Evolutionary conservation across 371 early-diverging fungal genomes (phyloP).

Genomic region (Aphelidium insulamus): DNA sequence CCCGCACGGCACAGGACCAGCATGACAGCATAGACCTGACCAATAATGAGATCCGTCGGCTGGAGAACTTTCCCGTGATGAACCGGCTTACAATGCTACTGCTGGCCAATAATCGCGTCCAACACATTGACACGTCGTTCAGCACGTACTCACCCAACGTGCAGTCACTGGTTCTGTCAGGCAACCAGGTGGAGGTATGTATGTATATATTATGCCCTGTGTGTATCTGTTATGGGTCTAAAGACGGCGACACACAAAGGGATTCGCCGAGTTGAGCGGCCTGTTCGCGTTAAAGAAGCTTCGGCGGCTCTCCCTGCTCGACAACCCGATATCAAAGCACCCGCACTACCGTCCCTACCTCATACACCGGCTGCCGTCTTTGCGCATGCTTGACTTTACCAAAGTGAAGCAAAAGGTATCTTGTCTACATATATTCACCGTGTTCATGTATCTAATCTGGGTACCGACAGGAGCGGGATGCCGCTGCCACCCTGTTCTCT

Average conservation of each 20-base stretch:
- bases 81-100: constrained; percentile 50
- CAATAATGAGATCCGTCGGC: constrained; percentile 60
- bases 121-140: constrained; percentile 38
- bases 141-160: constrained; percentile 46
- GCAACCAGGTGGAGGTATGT: too few relatives aligned
- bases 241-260: constrained; percentile 34
- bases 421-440: neutral
- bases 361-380: constrained; percentile 44
- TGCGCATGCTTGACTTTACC: constrained; percentile 67
- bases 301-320: constrained; percentile 40
- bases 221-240: too few relatives aligned
- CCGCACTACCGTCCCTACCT: constrained; percentile 58
- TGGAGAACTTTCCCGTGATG: constrained; percentile 75
- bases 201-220: too few relatives aligned
- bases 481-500: too few relatives aligned
- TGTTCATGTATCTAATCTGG: constrained; percentile 3
- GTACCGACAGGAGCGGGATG: too few relatives aligned
- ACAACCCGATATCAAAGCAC: constrained; percentile 66
- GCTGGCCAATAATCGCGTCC: constrained; percentile 65
- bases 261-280: constrained; percentile 62
- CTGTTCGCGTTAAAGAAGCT: constrained; percentile 27
- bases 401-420: constrained; percentile 37
- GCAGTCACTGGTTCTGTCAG: constrained; percentile 51
- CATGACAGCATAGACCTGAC: constrained; percentile 82
- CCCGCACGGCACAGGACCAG: constrained; percentile 29